Base-by-base conservation (phyloP, 2,329 filamentous ascomycete species). In the Colletotrichum camelliae region DNA sequence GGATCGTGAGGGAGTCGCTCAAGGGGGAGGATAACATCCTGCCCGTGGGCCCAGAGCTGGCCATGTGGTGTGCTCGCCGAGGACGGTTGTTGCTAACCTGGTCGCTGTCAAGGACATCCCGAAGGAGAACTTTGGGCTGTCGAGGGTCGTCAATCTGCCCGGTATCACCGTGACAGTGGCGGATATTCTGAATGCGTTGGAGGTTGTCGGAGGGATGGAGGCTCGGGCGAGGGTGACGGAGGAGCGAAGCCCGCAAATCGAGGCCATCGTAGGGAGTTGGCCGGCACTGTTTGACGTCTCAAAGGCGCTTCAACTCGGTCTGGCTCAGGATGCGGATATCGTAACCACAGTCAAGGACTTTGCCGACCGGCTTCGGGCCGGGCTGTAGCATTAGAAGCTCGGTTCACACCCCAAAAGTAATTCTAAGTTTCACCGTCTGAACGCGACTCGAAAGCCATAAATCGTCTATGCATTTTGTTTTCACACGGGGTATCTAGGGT, bases 1-100 rank as follows among this genome's bases (percentile, higher is more conserved):
- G 91, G 1, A 93, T 93, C 79, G 90, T 93, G 58, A 86, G 91
- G 4, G 91, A 93, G 81, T 90, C 90, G 0, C 81, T 92, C 21
- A 85, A 88, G 57, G 88, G 88, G 16, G 81, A 86, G 75, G 80
- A 84, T 35, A 86, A 84, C n/a, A 79, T 87, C 5, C 84, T 89
- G 5, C 84, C 88, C 21, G 84, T 87, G 37, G 81, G 86, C 18
- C 81, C 86, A 3, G 81, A 82, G 4, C 85, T 88, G 74, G 83
- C 85, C 31, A 86, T 87, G 43, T 89, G 87, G 81, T 89, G 4
- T 89, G 86, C 79, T 88, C 87, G 24, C 87, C 88, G 1, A 82
- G 82, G 48, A 88, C 84, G 0, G 81, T 89, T 7, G 85, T 89
- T 5, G 71, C 81, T n/a, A 89, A 89, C 67, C 81, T 89, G 21